Conservation (phyloP, 2,329 filamentous ascomycete genomes). For the Plectosphaerella cucumerina region DNA sequence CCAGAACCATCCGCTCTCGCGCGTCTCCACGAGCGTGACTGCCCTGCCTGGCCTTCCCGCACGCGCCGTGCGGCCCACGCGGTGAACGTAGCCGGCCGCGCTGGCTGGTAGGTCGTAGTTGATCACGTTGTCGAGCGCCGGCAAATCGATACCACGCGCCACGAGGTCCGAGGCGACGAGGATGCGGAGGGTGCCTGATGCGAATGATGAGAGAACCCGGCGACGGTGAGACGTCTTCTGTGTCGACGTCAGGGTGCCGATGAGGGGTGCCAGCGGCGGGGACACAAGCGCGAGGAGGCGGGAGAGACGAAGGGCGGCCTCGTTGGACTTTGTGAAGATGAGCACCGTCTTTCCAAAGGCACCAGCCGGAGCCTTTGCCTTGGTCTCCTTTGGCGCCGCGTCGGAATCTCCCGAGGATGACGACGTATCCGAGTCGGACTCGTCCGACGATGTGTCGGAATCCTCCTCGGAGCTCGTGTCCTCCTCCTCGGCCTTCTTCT, state of each 20-base stretch:
- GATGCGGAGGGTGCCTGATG: slow-evolving; percentile 58
- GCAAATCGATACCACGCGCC: slow-evolving; percentile 82
- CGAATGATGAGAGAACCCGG: slow-evolving; percentile 65
- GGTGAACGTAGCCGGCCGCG: slow-evolving; percentile 80
- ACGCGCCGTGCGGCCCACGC: slow-evolving; percentile 85
- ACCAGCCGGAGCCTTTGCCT: slow-evolving; percentile 10
- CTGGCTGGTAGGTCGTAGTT: slow-evolving; percentile 90
- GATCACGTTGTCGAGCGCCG: slow-evolving; percentile 75
- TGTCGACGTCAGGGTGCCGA: slow-evolving; percentile 73
- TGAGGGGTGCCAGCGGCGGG: slow-evolving; percentile 49
- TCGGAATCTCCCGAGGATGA: slow-evolving; percentile 23
- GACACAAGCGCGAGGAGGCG: slow-evolving; percentile 69
- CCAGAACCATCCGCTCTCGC: slow-evolving; percentile 90
- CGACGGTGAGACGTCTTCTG: slow-evolving; percentile 68
- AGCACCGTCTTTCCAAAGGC: slow-evolving; percentile 49
- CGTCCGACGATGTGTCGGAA: slow-evolving; percentile 26
- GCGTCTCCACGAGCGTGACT: slow-evolving; percentile 80
- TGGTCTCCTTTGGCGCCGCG: slow-evolving; percentile 20
- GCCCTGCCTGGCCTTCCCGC: slow-evolving; percentile 72
- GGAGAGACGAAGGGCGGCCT: slow-evolving; percentile 80
- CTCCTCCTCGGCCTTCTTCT: slow-evolving; percentile 16
- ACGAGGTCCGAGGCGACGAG: slow-evolving; percentile 92
- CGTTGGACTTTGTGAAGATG: slow-evolving; percentile 89
- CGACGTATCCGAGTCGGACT: slow-evolving; percentile 26
- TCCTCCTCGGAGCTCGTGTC: slow-evolving; percentile 28